Conservation (phyloP, 2,329 filamentous ascomycete species). For the Zarea fungicola region DNA sequence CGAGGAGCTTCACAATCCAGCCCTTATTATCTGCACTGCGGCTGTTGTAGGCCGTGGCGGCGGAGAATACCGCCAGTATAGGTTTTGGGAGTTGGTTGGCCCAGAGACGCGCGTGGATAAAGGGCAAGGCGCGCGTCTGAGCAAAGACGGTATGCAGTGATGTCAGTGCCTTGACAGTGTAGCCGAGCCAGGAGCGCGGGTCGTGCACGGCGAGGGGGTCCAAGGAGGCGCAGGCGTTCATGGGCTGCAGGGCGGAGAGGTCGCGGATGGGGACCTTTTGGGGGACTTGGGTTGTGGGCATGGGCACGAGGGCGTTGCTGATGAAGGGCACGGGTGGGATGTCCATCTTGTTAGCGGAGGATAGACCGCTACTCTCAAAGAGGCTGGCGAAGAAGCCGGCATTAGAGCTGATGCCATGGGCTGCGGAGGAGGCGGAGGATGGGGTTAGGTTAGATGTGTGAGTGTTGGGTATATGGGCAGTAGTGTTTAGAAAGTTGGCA, state of each 20-base stretch:
- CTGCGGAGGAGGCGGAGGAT: background rate
- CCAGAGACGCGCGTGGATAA: constrained; percentile 40
- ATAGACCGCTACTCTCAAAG: constrained; percentile 11
- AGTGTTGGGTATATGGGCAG: background rate
- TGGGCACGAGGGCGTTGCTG: constrained; percentile 16
- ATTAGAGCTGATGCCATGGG: background rate
- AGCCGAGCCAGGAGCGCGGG: constrained; percentile 29
- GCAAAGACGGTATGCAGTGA: constrained; percentile 31
- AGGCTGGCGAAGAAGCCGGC: constrained; percentile 1
- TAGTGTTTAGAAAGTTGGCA: constrained; percentile 10
- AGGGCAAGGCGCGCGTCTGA: constrained; percentile 32
- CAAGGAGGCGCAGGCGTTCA: constrained; percentile 19
- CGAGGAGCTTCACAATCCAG: constrained; percentile 34
- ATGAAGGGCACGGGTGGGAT: constrained; percentile 25
- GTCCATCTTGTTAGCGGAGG: constrained; percentile 25
- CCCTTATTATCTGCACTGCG: constrained; percentile 32
- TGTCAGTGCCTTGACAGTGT: constrained; percentile 28
- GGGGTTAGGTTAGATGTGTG: background rate
- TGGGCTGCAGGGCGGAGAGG: constrained; percentile 21
- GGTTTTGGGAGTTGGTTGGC: constrained; percentile 32
- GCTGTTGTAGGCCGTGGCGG: constrained; percentile 33
- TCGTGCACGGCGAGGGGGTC: constrained; percentile 33
- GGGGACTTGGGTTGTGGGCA: too few species aligned
- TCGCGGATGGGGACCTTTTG: constrained; percentile 25
- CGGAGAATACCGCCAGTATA: constrained; percentile 36